phyloP scores from a whole-genome alignment of 1,284 basidiomycete genomes.

The Kwoniella shivajii region DNA sequence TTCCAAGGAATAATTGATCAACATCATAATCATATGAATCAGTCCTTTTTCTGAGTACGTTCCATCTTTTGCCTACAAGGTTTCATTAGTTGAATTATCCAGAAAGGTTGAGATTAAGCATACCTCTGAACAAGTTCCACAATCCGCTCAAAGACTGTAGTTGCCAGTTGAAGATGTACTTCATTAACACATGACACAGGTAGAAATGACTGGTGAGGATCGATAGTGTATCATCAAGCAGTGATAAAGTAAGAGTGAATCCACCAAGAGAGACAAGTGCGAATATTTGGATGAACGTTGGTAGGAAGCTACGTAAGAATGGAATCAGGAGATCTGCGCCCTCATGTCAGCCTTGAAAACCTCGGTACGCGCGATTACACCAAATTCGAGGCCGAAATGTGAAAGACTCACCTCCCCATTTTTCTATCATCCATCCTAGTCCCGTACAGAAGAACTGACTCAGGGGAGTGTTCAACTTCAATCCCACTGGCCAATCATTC shows the following conservation, averaged over 20 bases:
- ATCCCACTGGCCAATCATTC: slow-evolving; percentile 90
- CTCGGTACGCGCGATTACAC: background rate
- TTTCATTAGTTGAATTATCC: background rate
- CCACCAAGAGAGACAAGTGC: slow-evolving; percentile 29
- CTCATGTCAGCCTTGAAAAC: background rate
- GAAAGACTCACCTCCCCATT: slow-evolving; percentile 69
- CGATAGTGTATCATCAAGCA: slow-evolving; percentile 31
- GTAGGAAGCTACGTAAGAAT: slow-evolving; percentile 11
- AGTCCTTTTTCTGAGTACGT: slow-evolving; percentile 72
- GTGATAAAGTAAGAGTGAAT: slow-evolving; percentile 35
- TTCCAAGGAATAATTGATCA: slow-evolving; percentile 91
- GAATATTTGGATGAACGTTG: slow-evolving; percentile 8
- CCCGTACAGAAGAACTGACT: slow-evolving; percentile 76
- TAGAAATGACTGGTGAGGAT: slow-evolving; percentile 71
- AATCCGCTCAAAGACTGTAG: slow-evolving; percentile 67
- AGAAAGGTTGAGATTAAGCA: slow-evolving; percentile 22
- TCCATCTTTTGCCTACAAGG: slow-evolving; percentile 86
- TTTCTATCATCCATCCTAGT: slow-evolving; percentile 64
- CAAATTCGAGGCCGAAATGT: background rate
- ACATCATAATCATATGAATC: slow-evolving; percentile 90
- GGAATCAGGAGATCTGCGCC: slow-evolving; percentile 23
- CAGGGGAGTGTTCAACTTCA: slow-evolving; percentile 94
- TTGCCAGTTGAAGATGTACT: slow-evolving; percentile 66
- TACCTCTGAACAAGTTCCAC: slow-evolving; percentile 94
- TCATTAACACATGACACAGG: slow-evolving; percentile 69